Percentiles rank a stretch among this genome's conserved stretches.
These are phyloP conservation scores for Aphanomyces euteiches DNA, from an alignment of 352 stramenopile genomes.

Conservation along the genomic window DNA sequence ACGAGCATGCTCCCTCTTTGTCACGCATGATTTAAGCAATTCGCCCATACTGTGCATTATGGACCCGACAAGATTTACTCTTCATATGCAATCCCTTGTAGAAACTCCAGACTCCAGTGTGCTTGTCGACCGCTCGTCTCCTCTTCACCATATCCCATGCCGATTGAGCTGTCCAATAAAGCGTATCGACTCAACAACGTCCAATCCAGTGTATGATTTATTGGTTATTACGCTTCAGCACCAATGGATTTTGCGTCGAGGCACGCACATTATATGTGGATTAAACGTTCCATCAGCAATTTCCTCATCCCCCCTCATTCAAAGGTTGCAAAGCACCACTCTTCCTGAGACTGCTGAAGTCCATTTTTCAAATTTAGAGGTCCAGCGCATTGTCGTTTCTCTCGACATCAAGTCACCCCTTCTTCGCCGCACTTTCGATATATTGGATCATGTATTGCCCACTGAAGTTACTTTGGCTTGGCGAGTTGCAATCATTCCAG, in stretches of 20 bases:
- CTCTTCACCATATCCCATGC: neutral
- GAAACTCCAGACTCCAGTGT: neutral
- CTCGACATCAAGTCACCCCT: neutral
- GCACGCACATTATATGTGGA: neutral
- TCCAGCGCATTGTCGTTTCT: neutral
- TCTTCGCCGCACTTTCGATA: neutral
- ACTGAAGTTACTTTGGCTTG: neutral
- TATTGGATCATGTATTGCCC: conserved; percentile 2
- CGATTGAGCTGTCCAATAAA: neutral
- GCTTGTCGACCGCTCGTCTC: neutral
- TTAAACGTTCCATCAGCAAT: neutral
- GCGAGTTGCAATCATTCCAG: neutral
- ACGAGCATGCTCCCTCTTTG: neutral
- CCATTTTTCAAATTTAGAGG: neutral
- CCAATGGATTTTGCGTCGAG: neutral
- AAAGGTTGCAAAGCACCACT: too few species aligned
- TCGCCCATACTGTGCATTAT: neutral
- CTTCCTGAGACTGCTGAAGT: too few species aligned
- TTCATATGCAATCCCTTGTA: neutral
- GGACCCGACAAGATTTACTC: neutral
- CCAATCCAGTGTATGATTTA: neutral
- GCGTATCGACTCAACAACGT: neutral
- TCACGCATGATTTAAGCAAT: neutral
- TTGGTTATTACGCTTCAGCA: neutral
- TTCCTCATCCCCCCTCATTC: too few species aligned